phyloP scores from a whole-genome alignment of 2,329 filamentous ascomycete genomes.

The Zymoseptoria crescenta region DNA sequence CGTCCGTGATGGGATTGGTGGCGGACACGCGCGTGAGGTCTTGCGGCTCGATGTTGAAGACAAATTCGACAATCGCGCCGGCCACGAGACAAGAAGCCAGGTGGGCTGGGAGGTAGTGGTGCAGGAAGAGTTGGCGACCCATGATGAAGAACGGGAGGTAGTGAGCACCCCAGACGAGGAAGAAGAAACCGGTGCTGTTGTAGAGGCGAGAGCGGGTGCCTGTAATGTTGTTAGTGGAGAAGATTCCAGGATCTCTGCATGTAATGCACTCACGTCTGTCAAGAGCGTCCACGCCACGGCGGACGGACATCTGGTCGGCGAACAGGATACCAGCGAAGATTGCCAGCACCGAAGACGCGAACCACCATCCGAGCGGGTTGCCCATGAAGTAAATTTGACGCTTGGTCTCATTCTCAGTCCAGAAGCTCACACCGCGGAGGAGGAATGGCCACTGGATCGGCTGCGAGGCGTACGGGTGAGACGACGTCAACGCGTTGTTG shows the following conservation, averaged over 20 bases:
- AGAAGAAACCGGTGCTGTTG: slow-evolving; percentile 98
- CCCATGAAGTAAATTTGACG: slow-evolving; percentile 98
- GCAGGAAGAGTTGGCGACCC: slow-evolving; percentile 94
- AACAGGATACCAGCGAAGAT: slow-evolving; percentile 88
- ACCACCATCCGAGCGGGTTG: slow-evolving; percentile 96
- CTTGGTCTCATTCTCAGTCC: slow-evolving; percentile 90
- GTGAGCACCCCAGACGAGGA: slow-evolving; percentile 94
- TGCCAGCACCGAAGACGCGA: slow-evolving; percentile 82
- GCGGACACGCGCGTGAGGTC: slow-evolving; percentile 47
- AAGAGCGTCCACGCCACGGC: slow-evolving; percentile 85
- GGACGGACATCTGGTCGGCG: slow-evolving; percentile 86
- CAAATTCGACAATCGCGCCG: slow-evolving; percentile 85
- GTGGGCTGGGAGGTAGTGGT: slow-evolving; percentile 94
- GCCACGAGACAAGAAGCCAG: slow-evolving; percentile 84
- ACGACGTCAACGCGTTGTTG: slow-evolving; percentile 96
- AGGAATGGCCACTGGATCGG: slow-evolving; percentile 98
- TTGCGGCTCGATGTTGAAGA: slow-evolving; percentile 81
- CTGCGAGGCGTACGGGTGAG: slow-evolving; percentile 89
- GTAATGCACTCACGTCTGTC: slow-evolving; percentile 68
- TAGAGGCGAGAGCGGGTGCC: slow-evolving; percentile 90
- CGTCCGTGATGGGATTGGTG: slow-evolving; percentile 31
- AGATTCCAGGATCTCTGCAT: background rate
- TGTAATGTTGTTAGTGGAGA: slow-evolving; percentile 27
- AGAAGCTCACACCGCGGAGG: slow-evolving; percentile 95
- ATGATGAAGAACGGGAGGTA: slow-evolving; percentile 98